These are phyloP conservation scores for Westerdykella sp. DNA, from an alignment of 2,329 filamentous ascomycete genomes.

Conservation along the genomic window DNA sequence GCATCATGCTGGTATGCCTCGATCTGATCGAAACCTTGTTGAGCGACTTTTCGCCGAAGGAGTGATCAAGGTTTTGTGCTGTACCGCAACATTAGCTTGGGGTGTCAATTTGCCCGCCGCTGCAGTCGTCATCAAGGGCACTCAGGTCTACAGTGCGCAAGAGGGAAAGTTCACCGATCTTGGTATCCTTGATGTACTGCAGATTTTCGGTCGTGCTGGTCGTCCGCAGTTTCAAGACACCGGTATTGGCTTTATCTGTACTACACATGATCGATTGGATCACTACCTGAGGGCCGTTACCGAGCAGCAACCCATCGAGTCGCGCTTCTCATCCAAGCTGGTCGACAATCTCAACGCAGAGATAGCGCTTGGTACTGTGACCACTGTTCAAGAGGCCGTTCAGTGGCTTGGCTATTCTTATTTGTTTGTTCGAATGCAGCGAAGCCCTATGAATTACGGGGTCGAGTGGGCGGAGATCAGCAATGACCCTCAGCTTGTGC, in stretches of 20 bases:
- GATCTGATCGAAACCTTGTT: conserved; percentile 91
- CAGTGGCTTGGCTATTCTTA: conserved; percentile 99
- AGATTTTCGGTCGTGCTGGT: conserved; percentile 97
- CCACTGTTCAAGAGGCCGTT: conserved; percentile 85
- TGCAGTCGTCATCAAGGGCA: conserved; percentile 96
- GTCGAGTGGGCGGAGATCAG: conserved; percentile 90
- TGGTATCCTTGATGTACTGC: conserved; percentile 90
- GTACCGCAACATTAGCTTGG: conserved; percentile 96
- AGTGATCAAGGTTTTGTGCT: conserved; percentile 94
- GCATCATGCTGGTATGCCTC: conserved; percentile 94
- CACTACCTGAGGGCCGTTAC: conserved; percentile 93
- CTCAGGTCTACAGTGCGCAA: conserved; percentile 91
- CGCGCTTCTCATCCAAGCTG: conserved; percentile 86
- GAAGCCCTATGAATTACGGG: conserved; percentile 84
- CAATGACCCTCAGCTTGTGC: conserved; percentile 82
- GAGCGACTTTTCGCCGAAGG: conserved; percentile 87
- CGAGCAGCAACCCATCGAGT: conserved; percentile 94
- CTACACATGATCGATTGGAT: conserved; percentile 83
- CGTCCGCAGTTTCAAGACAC: conserved; percentile 96
- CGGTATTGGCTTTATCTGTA: conserved; percentile 97
- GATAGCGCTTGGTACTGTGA: conserved; percentile 88
- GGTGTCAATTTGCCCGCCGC: conserved; percentile 97
- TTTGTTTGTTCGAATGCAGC: conserved; percentile 91
- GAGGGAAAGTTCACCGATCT: conserved; percentile 96
- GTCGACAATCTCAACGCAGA: conserved; percentile 97